Conservation (phyloP, 202 grass and related monocot species). For the Setaria viridis region DNA sequence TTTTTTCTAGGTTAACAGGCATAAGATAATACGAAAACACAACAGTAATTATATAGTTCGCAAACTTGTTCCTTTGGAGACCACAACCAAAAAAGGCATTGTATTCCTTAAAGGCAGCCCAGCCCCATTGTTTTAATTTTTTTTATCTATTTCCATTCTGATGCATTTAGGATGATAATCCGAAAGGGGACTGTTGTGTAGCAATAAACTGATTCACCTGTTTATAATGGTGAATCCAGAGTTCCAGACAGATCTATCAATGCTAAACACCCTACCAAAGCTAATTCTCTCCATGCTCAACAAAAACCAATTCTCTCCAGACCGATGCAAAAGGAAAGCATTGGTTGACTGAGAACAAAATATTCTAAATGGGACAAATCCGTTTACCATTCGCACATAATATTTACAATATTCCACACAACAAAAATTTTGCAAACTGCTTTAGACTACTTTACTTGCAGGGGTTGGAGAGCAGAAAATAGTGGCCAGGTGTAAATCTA, state of each 20-base stretch:
- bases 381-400: background rate
- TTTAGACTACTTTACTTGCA: background rate
- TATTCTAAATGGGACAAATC: background rate
- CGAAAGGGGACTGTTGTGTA: background rate
- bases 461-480: background rate
- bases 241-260: background rate
- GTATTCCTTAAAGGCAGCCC: background rate
- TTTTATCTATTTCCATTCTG: background rate
- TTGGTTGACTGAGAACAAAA: background rate
- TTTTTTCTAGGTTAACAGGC: too few relatives aligned
- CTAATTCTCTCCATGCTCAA: background rate
- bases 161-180: constrained; percentile 12
- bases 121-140: background rate
- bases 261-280: background rate
- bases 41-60: background rate
- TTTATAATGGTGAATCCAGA: background rate
- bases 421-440: background rate
- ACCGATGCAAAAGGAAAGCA: background rate
- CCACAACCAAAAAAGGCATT: too few relatives aligned
- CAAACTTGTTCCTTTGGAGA: too few relatives aligned
- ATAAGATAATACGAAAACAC: background rate
- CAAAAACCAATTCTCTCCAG: constrained; percentile 8
- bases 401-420: background rate
- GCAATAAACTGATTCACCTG: background rate
- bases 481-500: background rate